A percentile compares a stretch with the other conserved stretches of the same genome.
Conservation (phyloP, 73 alveolate genomes). For the Paramecium sonneborni region DNA sequence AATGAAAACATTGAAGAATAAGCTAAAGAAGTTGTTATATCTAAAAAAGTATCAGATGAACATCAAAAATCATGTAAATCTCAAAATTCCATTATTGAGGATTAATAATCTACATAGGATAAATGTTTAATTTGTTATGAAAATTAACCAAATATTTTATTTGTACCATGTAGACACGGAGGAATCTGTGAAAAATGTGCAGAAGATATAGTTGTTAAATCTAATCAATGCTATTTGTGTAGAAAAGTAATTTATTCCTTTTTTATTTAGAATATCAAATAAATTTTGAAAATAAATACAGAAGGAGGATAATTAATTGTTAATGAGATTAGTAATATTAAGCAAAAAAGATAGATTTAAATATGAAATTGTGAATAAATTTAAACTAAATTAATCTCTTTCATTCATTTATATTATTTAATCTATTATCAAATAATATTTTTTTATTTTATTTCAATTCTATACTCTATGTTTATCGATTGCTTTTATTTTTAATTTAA, state of each 20-base stretch:
- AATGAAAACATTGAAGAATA: neutral
- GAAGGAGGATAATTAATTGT: neutral
- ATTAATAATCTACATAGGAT: neutral
- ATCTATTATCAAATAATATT: too few species aligned
- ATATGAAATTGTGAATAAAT: neutral
- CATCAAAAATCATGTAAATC: neutral
- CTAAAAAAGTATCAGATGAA: neutral
- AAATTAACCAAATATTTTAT: neutral
- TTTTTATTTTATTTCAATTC: too few species aligned
- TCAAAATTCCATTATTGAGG: neutral
- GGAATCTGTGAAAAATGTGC: constrained; percentile 14
- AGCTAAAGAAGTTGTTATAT: neutral
- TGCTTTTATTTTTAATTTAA: too few species aligned
- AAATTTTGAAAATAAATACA: neutral
- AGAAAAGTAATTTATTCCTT: neutral
- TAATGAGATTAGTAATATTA: neutral
- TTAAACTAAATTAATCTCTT: neutral
- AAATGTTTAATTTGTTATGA: constrained; percentile 51
- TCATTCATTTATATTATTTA: too few species aligned
- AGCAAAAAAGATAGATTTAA: neutral
- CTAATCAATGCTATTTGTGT: constrained; percentile 20
- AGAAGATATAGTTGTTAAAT: neutral
- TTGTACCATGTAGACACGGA: constrained; percentile 45
- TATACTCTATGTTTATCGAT: too few species aligned
- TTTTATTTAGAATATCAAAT: neutral